phyloP scores from a whole-genome alignment of 2,329 filamentous ascomycete species.

The Penicillium sp. region DNA sequence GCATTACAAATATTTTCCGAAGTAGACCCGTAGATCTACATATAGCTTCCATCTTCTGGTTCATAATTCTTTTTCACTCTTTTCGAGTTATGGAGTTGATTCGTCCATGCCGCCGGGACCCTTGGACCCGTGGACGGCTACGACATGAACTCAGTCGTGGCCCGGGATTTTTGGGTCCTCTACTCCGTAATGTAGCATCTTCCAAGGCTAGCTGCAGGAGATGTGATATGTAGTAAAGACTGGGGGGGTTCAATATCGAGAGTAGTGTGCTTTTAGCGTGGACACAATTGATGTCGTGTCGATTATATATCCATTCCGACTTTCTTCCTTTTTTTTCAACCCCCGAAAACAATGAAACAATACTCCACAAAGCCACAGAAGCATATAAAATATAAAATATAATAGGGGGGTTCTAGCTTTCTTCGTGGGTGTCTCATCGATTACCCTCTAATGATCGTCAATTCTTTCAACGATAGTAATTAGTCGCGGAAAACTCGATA shows the following conservation, averaged over 20 bases:
- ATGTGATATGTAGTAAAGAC: neutral
- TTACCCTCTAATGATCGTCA: no score
- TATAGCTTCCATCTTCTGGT: neutral
- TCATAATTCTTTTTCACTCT: neutral
- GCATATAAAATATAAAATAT: neutral
- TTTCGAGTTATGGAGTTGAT: neutral
- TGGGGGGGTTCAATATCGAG: neutral
- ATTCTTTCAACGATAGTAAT: neutral
- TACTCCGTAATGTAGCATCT: neutral
- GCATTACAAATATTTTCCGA: neutral
- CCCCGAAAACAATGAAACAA: neutral
- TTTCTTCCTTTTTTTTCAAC: neutral
- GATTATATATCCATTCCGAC: neutral
- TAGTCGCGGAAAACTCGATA: neutral
- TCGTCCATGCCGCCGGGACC: neutral
- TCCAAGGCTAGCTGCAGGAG: neutral
- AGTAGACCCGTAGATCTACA: neutral
- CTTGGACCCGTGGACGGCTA: neutral
- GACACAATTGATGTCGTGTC: neutral
- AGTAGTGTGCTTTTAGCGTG: neutral
- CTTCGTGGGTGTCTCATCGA: neutral
- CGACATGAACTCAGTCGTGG: slow-evolving; percentile 7
- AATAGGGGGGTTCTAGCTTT: neutral
- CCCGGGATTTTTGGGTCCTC: neutral
- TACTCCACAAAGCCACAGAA: neutral